Percentiles rank a stretch among this genome's conserved stretches.
phyloP scores from a whole-genome alignment of 2,329 filamentous ascomycete genomes.

The Monilinia polystroma region DNA sequence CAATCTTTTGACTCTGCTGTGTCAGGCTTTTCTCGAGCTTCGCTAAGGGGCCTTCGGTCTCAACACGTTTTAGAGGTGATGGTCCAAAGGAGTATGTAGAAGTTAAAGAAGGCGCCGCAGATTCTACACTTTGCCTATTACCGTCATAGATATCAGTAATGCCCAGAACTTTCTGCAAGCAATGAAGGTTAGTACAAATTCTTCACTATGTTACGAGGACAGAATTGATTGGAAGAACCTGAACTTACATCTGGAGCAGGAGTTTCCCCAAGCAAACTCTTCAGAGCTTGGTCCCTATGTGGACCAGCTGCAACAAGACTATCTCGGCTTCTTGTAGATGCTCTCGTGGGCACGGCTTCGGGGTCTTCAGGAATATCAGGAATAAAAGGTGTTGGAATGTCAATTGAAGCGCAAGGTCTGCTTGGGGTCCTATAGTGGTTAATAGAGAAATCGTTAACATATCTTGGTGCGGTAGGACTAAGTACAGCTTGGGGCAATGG shows the following conservation, averaged over 20 bases:
- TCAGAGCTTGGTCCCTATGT: constrained; percentile 8
- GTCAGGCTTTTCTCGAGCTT: not conserved
- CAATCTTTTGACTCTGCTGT: not conserved
- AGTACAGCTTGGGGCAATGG: constrained; percentile 3
- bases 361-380: not conserved
- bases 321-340: constrained; percentile 4
- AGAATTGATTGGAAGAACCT: not conserved
- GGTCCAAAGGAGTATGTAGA: not conserved
- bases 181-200: not conserved
- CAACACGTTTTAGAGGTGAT: constrained; percentile 6
- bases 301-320: constrained; percentile 3
- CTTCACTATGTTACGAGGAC: not conserved
- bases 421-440: not conserved
- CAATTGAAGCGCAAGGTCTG: not conserved
- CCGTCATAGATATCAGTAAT: constrained; percentile 3
- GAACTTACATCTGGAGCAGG: constrained; percentile 9
- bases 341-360: not conserved
- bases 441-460: not conserved
- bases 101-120: not conserved
- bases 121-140: not conserved
- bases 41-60: constrained; percentile 6
- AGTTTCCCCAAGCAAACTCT: not conserved
- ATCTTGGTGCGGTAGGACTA: not conserved
- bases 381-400: too few species aligned
- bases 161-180: not conserved